Evolutionary conservation across 176 grass and related monocot species (phyloP).

Genomic region (Triticum timopheevii): DNA sequence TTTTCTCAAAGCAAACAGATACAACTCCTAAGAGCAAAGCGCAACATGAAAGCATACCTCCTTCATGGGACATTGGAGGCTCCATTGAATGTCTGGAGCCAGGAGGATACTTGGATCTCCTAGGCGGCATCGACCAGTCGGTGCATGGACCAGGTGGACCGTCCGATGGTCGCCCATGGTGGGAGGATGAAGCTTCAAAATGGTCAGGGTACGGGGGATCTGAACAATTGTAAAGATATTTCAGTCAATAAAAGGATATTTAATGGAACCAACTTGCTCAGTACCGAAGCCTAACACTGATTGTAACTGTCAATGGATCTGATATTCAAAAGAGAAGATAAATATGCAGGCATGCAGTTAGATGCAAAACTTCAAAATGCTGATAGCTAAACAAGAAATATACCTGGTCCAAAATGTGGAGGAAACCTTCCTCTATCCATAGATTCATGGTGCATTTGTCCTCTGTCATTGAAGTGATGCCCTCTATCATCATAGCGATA

Average conservation of each 20-base stretch:
- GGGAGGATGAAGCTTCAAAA: constrained; percentile 46
- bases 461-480: constrained; percentile 47
- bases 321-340: neutral
- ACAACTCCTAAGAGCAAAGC: neutral
- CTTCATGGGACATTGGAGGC: constrained; percentile 51
- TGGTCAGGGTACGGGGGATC: constrained; percentile 49
- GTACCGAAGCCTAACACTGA: neutral
- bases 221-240: constrained; percentile 29
- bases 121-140: constrained; percentile 66
- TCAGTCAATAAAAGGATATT: constrained; percentile 11
- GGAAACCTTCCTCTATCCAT: constrained; percentile 52
- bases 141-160: constrained; percentile 57
- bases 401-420: constrained; percentile 49
- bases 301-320: neutral
- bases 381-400: constrained; percentile 12
- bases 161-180: constrained; percentile 57
- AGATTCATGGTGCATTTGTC: constrained; percentile 61
- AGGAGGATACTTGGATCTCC: constrained; percentile 56
- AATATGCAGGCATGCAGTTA: neutral
- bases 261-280: neutral
- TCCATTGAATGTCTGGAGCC: constrained; percentile 52
- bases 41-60: constrained; percentile 49
- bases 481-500: constrained; percentile 50
- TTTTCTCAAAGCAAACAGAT: neutral
- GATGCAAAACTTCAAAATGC: constrained; percentile 3